These are phyloP conservation scores for Desmodesmus armatus DNA, from an alignment of 139 green algal genomes.

Conservation along the genomic window DNA sequence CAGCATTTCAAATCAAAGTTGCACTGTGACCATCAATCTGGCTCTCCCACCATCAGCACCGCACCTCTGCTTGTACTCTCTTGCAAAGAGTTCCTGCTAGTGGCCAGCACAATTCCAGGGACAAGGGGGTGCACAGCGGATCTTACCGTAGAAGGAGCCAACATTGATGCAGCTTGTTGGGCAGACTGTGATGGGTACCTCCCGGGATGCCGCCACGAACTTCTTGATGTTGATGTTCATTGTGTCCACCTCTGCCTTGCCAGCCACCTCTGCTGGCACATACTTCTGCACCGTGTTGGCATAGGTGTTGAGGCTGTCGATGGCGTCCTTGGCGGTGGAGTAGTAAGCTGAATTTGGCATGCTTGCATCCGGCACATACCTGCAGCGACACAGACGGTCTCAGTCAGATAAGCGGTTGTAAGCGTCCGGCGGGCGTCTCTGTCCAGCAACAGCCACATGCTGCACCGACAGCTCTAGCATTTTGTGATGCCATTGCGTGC, in stretches of 20 bases:
- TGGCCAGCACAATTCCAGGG: too few relatives aligned
- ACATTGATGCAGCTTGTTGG: constrained; percentile 43
- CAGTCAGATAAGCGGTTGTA: not conserved
- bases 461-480: not conserved
- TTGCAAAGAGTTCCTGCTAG: too few relatives aligned
- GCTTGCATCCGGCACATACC: not conserved
- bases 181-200: constrained; percentile 27
- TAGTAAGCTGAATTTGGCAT: not conserved
- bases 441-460: not conserved
- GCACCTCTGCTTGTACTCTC: too few relatives aligned
- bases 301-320: constrained; percentile 12
- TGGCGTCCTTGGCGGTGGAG: not conserved
- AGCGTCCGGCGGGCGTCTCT: not conserved
- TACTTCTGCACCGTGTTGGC: not conserved
- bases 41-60: too few relatives aligned
- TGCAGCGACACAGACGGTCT: not conserved
- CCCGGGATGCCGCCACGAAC: not conserved
- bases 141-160: constrained; percentile 43
- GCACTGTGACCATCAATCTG: too few relatives aligned
- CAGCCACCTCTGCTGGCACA: not conserved
- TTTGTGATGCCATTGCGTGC: not conserved
- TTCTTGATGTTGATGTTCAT: constrained; percentile 20
- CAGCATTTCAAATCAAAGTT: not conserved
- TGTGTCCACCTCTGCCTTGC: not conserved
- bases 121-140: not conserved